Evolutionary conservation across 108 stramenopile genomes (phyloP).

Genomic region (Stephanodiscus triporus): DNA sequence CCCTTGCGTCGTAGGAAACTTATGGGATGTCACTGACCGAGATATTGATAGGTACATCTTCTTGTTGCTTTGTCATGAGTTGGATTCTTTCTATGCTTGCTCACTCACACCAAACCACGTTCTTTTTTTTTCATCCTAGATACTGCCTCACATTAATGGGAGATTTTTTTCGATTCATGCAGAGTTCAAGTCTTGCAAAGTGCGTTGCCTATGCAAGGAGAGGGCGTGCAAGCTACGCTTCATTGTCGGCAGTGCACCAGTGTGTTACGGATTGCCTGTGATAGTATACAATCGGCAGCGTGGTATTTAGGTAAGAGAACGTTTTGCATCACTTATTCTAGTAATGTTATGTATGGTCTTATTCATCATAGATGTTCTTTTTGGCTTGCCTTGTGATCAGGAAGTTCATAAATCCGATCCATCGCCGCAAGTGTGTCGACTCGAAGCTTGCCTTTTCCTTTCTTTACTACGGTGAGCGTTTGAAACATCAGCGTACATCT

Average conservation of each 20-base stretch:
- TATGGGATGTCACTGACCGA: conserved; percentile 99
- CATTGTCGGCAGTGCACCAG: conserved; percentile 93
- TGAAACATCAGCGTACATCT: too few species aligned
- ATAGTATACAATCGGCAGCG: too few species aligned
- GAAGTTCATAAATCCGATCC: too few species aligned
- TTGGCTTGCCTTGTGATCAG: too few species aligned
- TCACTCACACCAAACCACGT: not conserved
- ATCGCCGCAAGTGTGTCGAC: too few species aligned
- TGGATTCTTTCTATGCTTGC: not conserved
- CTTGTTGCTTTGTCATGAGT: conserved; percentile 23
- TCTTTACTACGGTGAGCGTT: too few species aligned
- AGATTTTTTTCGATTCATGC: conserved; percentile 46
- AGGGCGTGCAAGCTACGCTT: conserved; percentile 88
- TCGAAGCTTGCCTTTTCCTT: too few species aligned
- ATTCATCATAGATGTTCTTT: too few species aligned
- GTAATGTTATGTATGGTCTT: too few species aligned
- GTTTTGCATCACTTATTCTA: too few species aligned
- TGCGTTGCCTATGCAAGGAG: conserved; percentile 83
- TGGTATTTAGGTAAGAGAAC: too few species aligned
- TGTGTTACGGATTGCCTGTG: conserved; percentile 94
- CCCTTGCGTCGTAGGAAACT: conserved; percentile 95
- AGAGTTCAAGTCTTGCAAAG: conserved; percentile 58
- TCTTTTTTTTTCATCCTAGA: conserved; percentile 36
- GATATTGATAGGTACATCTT: conserved; percentile 92
- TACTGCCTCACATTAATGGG: conserved; percentile 69